Percentiles rank a stretch among this genome's conserved stretches.
phyloP scores from a whole-genome alignment of 1,284 basidiomycete genomes.

The Microbotryomycetes sp. region DNA sequence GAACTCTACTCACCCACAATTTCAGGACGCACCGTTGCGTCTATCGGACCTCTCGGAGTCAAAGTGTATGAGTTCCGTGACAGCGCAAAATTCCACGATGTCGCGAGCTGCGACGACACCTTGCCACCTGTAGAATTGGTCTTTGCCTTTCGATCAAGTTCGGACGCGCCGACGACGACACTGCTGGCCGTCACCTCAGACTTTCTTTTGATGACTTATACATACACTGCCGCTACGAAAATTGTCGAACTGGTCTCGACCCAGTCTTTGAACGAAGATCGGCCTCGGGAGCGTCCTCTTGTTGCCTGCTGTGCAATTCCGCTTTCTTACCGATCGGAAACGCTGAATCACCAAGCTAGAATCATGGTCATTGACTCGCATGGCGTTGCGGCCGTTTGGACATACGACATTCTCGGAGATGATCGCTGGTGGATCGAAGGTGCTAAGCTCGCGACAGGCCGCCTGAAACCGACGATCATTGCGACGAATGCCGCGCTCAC shows the following conservation, averaged over 20 bases:
- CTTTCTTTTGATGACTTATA: background rate
- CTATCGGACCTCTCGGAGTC: background rate
- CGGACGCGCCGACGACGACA: slow-evolving; percentile 6
- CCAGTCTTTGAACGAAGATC: slow-evolving; percentile 1
- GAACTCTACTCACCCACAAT: background rate
- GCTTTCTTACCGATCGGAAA: too few relatives aligned
- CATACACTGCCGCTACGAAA: background rate
- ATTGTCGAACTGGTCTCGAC: background rate
- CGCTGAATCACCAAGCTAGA: too few relatives aligned
- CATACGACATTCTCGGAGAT: background rate
- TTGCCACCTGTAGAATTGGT: background rate
- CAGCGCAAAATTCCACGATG: background rate
- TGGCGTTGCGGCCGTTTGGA: background rate
- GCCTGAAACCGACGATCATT: too few relatives aligned
- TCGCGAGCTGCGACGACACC: background rate
- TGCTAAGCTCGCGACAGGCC: background rate
- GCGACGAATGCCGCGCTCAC: too few relatives aligned
- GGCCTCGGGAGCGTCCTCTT: background rate
- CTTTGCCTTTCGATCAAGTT: slow-evolving; percentile 5
- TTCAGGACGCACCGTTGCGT: slow-evolving; percentile 10
- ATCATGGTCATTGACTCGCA: background rate
- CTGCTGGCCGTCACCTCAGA: slow-evolving; percentile 3
- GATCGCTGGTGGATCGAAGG: background rate
- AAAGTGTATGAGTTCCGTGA: slow-evolving; percentile 8
- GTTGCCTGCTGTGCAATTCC: background rate